Base-by-base conservation (phyloP, 768 basidiomycete genomes). In the Bullera alba region DNA sequence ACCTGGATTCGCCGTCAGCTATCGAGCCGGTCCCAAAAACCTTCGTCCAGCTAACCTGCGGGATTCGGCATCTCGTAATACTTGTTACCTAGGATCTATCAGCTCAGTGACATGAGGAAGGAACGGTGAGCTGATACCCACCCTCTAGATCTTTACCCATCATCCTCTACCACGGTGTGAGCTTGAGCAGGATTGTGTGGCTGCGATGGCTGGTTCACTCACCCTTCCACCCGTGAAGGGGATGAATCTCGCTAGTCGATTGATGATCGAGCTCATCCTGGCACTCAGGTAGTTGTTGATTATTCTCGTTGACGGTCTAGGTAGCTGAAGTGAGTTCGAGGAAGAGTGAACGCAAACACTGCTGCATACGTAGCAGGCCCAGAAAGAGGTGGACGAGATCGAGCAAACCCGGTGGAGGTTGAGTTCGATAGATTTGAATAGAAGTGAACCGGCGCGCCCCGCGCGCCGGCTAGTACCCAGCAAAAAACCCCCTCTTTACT, bases 91-190 rank as follows among this genome's bases (percentile, higher is more conserved):
- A 23, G 16, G 42, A 38, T 30, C 23, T 25, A 25, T 42, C 48
- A 50, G 38, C 16, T 41, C 21, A 12, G 21, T 16, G 25, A 26
- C 21, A 22, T 23, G 25, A 26, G 8, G 36, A 22, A n/a, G 23
- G 26, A 23, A 5, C n/a, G 35, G 29, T 44, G 34, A 28, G 12
- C 42, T 12, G 4, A 21, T 10, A 42, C 48, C 7, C 22, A 59
- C 61, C 62, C 25, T 64, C 56, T 6, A 67, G 57, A 53, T 67
- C 65, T 35, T 54, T 42, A 2, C 65, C 65, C 5, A 63, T 46
- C 16, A 52, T 46, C 26, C 46, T 19, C 58, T 60, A 29, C 3
- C 12, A 12, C 15, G 17, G 34, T 30, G 17, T 46, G 45, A 19
- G 23, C 29, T 30, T 34, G 32, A n/a, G 32, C 32, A 34, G 32